These are phyloP conservation scores for Botrytis elliptica DNA, from an alignment of 2,329 filamentous ascomycete genomes.

Conservation along the genomic window DNA sequence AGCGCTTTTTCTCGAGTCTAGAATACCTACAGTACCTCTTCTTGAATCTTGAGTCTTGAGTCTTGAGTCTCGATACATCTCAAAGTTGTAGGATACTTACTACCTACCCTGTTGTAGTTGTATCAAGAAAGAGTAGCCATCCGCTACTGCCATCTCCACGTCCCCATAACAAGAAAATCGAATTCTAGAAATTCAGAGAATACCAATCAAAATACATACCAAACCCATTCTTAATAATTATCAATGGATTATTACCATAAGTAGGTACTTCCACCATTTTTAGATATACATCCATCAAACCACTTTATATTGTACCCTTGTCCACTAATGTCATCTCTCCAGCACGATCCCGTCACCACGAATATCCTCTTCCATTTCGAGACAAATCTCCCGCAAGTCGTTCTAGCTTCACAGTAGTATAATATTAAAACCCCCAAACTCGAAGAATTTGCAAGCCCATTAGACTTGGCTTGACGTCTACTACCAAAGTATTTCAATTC, in stretches of 20 bases:
- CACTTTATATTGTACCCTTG: background rate
- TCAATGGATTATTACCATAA: background rate
- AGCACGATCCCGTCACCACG: constrained; percentile 10
- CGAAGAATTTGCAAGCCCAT: constrained; percentile 4
- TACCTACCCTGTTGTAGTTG: background rate
- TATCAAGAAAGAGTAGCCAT: background rate
- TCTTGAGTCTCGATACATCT: background rate
- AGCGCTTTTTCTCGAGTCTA: background rate
- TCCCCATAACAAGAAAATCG: background rate
- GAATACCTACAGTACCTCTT: background rate
- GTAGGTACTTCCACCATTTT: background rate
- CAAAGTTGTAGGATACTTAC: background rate
- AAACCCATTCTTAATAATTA: background rate
- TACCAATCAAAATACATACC: background rate
- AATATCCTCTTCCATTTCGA: constrained; percentile 17
- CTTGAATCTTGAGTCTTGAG: background rate
- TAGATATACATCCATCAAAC: background rate
- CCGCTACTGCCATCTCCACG: background rate
- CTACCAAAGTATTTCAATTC: background rate
- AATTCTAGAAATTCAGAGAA: background rate
- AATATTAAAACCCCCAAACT: background rate
- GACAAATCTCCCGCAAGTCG: constrained; percentile 1
- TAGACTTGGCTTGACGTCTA: background rate
- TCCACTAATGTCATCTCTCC: background rate
- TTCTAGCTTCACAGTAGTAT: constrained; percentile 6